phyloP scores from a whole-genome alignment of 257 asterid species.

The Lithospermum erythrorhizon region DNA sequence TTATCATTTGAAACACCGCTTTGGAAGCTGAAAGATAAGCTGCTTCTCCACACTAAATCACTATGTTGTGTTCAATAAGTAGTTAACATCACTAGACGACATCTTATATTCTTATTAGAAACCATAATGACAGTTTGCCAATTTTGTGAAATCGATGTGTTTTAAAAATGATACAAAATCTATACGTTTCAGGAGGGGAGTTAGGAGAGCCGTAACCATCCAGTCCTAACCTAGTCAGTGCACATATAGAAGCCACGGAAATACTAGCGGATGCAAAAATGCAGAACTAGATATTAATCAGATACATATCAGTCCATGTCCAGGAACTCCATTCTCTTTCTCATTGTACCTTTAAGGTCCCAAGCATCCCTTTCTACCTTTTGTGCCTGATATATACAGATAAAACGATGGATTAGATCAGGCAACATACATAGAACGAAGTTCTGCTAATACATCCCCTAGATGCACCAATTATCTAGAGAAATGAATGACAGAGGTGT shows the following conservation, averaged over 20 bases:
- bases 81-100: too few relatives aligned
- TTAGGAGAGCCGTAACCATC: constrained; percentile 8
- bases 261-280: constrained; percentile 22
- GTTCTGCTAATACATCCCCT: background rate
- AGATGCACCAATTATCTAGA: background rate
- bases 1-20: background rate
- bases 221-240: constrained; percentile 2
- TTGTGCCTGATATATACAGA: constrained; percentile 49
- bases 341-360: constrained; percentile 84
- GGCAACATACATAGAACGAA: background rate
- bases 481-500: background rate
- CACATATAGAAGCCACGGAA: constrained; percentile 21
- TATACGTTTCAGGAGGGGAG: constrained; percentile 4
- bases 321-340: constrained; percentile 93
- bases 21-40: background rate
- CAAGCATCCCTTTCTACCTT: constrained; percentile 80
- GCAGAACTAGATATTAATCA: constrained; percentile 11
- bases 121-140: background rate
- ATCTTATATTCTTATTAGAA: too few relatives aligned
- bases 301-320: constrained; percentile 60
- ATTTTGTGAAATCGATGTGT: constrained; percentile 4
- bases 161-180: constrained; percentile 19
- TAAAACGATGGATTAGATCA: background rate
- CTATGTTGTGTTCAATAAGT: background rate
- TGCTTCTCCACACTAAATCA: background rate